Percentiles rank a stretch among this genome's conserved stretches.
Evolutionary conservation across 192 early-diverging fungal species (phyloP).

Genomic region (Spinellus fusiger): DNA sequence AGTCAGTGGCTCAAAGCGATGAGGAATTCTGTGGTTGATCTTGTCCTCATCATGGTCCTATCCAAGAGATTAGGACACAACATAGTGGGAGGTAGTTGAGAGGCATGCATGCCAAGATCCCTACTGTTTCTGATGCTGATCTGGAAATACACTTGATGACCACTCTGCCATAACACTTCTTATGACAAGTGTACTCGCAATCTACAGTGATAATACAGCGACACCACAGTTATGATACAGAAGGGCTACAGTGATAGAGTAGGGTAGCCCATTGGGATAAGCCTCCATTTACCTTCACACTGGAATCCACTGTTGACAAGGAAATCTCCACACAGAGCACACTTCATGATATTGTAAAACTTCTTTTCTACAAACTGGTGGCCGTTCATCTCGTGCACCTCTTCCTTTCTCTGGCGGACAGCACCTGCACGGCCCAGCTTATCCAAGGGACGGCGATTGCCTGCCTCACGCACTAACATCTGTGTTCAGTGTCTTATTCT

Average conservation of each 20-base stretch:
- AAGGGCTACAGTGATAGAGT: background rate
- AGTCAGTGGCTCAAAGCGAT: conserved; percentile 85
- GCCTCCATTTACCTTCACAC: conserved; percentile 82
- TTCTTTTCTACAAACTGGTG: conserved; percentile 89
- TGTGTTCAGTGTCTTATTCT: background rate
- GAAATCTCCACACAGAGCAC: conserved; percentile 92
- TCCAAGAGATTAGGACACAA: too few relatives aligned
- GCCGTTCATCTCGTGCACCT: conserved; percentile 82
- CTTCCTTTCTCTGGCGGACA: conserved; percentile 74
- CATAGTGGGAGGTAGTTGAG: conserved; percentile 13
- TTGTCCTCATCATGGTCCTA: conserved; percentile 63
- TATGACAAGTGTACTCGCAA: conserved; percentile 92
- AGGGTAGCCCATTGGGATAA: too few relatives aligned
- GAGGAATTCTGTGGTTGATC: conserved; percentile 90
- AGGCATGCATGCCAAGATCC: too few relatives aligned
- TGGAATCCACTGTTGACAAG: conserved; percentile 87
- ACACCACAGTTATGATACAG: background rate
- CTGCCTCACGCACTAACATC: conserved; percentile 45
- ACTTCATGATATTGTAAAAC: conserved; percentile 98
- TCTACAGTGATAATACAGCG: conserved; percentile 38
- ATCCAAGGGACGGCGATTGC: conserved; percentile 48
- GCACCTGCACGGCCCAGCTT: conserved; percentile 72
- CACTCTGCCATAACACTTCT: conserved; percentile 79
- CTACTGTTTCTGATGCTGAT: conserved; percentile 49
- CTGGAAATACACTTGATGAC: conserved; percentile 87